These are phyloP conservation scores for Helianthus tuberosus DNA, from an alignment of 129 eudicot species.

Conservation along the genomic window DNA sequence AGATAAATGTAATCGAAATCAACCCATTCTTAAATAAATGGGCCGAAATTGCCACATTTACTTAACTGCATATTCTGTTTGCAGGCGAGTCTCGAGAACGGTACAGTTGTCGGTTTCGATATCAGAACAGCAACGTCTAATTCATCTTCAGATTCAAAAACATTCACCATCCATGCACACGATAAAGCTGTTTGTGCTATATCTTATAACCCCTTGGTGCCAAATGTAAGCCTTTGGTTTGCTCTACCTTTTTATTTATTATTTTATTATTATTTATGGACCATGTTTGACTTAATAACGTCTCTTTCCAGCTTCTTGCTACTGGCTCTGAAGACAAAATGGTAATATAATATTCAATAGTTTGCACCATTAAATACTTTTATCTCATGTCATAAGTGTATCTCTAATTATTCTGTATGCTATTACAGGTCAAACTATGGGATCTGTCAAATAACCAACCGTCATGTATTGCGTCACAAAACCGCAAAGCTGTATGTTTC, in stretches of 20 bases:
- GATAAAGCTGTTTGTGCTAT: slow-evolving; percentile 87
- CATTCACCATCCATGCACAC: slow-evolving; percentile 88
- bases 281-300: slow-evolving; percentile 3
- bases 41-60: neutral
- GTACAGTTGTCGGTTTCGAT: slow-evolving; percentile 77
- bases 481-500: slow-evolving; percentile 84
- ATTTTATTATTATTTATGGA: neutral
- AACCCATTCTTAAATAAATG: neutral
- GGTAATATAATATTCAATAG: slow-evolving; percentile 38
- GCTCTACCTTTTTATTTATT: neutral
- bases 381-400: neutral
- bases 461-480: slow-evolving; percentile 76
- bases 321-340: slow-evolving; percentile 93
- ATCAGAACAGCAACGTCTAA: slow-evolving; percentile 66
- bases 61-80: slow-evolving; percentile 18
- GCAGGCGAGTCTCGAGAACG: slow-evolving; percentile 91
- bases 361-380: neutral
- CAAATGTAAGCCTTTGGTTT: slow-evolving; percentile 52
- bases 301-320: slow-evolving; percentile 74
- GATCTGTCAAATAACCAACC: slow-evolving; percentile 82
- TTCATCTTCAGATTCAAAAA: slow-evolving; percentile 51
- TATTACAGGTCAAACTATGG: slow-evolving; percentile 82
- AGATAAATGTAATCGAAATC: neutral
- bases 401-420: slow-evolving; percentile 6
- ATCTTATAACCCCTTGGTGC: slow-evolving; percentile 63